These are phyloP conservation scores for Medicago arabica DNA, from an alignment of 306 rosid genomes.

Conservation along the genomic window DNA sequence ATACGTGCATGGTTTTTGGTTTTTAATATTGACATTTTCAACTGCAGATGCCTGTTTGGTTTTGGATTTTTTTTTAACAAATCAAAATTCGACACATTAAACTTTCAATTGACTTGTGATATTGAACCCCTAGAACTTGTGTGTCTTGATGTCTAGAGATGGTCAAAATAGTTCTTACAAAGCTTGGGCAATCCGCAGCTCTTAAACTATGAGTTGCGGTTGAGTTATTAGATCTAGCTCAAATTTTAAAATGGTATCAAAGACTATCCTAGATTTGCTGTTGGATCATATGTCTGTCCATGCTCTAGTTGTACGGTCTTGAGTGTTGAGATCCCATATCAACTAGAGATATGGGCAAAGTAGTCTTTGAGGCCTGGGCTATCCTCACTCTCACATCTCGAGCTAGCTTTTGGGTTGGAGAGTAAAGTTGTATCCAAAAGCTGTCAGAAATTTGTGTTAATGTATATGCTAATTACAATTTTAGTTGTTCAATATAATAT, in stretches of 20 bases:
- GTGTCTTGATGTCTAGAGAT: constrained; percentile 11
- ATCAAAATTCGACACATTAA: not conserved
- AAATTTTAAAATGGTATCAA: constrained; percentile 1
- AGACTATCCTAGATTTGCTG: not conserved
- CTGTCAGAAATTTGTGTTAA: constrained; percentile 7
- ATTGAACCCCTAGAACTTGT: not conserved
- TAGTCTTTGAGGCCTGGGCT: not conserved
- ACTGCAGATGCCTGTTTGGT: constrained; percentile 5
- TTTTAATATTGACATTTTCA: constrained; percentile 30
- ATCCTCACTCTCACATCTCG: not conserved
- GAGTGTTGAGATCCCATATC: not conserved
- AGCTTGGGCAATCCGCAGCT: not conserved
- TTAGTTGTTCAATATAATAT: constrained; percentile 24
- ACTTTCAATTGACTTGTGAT: not conserved
- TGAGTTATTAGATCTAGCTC: constrained; percentile 6
- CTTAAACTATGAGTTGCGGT: not conserved
- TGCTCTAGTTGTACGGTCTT: not conserved
- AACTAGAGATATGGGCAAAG: not conserved
- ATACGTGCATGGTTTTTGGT: constrained; percentile 22
- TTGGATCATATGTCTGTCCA: not conserved
- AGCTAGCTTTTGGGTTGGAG: constrained; percentile 17
- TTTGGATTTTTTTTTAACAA: constrained; percentile 13
- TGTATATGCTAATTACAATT: constrained; percentile 1
- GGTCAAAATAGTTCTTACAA: not conserved
- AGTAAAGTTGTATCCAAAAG: not conserved